These are phyloP conservation scores for Pseudogymnoascus sp. DNA, from an alignment of 2,329 filamentous ascomycete genomes.

Conservation along the genomic window DNA sequence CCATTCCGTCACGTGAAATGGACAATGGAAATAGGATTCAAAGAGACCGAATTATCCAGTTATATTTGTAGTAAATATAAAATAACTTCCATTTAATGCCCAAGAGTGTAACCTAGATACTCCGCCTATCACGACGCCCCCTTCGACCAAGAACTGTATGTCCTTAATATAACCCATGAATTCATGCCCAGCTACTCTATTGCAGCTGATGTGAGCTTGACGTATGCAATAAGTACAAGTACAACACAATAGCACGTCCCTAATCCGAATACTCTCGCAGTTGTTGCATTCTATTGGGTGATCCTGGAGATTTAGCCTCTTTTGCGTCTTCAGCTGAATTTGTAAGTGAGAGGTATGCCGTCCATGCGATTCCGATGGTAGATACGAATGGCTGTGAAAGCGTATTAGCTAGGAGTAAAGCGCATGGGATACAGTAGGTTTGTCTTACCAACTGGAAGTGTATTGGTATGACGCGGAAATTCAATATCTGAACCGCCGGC, in stretches of 20 bases:
- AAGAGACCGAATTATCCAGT: neutral
- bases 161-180: slow-evolving; percentile 2
- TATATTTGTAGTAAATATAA: neutral
- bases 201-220: neutral
- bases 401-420: slow-evolving; percentile 12
- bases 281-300: neutral
- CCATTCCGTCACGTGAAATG: slow-evolving; percentile 1
- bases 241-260: neutral
- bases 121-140: neutral
- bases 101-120: neutral
- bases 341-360: slow-evolving; percentile 85
- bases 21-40: neutral
- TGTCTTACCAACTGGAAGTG: slow-evolving; percentile 87
- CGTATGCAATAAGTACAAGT: neutral
- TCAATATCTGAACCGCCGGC: slow-evolving; percentile 92
- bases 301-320: slow-evolving; percentile 14
- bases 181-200: neutral
- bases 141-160: neutral
- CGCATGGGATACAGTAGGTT: neutral
- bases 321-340: slow-evolving; percentile 62
- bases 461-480: slow-evolving; percentile 90
- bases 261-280: neutral
- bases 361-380: slow-evolving; percentile 93
- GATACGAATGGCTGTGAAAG: slow-evolving; percentile 80
- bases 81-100: neutral